Evolutionary conservation across 73 alveolate species (phyloP).

Genomic region (Symbiodinium pilosum): DNA sequence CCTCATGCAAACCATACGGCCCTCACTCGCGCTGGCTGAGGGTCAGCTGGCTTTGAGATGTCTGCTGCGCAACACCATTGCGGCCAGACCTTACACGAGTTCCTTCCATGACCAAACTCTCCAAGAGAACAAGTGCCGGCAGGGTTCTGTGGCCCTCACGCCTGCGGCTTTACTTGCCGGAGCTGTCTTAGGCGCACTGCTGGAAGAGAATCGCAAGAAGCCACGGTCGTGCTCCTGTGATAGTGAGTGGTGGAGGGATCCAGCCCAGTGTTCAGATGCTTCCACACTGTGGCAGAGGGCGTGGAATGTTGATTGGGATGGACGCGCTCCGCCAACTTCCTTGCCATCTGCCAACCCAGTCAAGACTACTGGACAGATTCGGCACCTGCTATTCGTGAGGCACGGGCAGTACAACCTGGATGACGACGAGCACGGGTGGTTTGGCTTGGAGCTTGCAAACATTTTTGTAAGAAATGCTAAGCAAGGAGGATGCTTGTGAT

Average conservation of each 20-base stretch:
- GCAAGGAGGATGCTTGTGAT: background rate
- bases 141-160: too few species aligned
- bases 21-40: too few species aligned
- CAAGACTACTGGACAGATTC: slow-evolving; percentile 48
- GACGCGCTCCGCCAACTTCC: slow-evolving; percentile 55
- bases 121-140: too few species aligned
- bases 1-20: too few species aligned
- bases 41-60: too few species aligned
- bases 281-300: slow-evolving; percentile 38
- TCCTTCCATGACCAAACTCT: too few species aligned
- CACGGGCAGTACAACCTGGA: slow-evolving; percentile 92
- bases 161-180: background rate
- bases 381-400: slow-evolving; percentile 42
- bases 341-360: slow-evolving; percentile 13
- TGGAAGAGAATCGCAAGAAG: background rate
- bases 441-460: background rate
- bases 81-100: too few species aligned
- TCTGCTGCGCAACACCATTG: too few species aligned
- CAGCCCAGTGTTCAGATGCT: slow-evolving; percentile 56
- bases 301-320: slow-evolving; percentile 83
- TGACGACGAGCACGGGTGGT: background rate
- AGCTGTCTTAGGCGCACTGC: background rate
- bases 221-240: background rate
- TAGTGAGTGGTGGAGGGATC: slow-evolving; percentile 54
- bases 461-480: background rate